phyloP scores from a whole-genome alignment of 73 alveolate genomes.

The Tetrahymena malaccensis region DNA sequence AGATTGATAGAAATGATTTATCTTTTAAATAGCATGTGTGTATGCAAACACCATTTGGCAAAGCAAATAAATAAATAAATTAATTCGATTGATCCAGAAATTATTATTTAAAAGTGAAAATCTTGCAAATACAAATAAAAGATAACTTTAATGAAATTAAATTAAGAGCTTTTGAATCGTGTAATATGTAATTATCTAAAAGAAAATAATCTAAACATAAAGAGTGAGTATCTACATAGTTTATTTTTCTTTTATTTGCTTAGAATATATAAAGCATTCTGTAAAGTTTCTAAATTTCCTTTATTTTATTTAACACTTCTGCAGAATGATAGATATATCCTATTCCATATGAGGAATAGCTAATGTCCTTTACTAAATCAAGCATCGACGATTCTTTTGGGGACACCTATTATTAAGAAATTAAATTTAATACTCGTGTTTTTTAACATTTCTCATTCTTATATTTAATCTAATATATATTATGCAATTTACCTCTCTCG shows the following conservation, averaged over 20 bases:
- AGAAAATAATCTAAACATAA: neutral
- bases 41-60: neutral
- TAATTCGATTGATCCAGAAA: neutral
- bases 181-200: neutral
- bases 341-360: neutral
- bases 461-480: conserved; percentile 17
- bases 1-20: too few species aligned
- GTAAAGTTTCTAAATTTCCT: neutral
- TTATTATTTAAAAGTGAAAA: neutral
- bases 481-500: conserved; percentile 55
- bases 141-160: neutral
- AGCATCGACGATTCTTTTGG: neutral
- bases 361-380: neutral
- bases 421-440: neutral
- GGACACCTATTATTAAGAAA: neutral
- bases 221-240: neutral
- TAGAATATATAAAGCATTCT: neutral
- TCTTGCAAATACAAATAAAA: neutral
- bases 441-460: neutral
- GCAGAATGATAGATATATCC: neutral
- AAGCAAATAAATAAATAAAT: neutral
- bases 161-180: neutral
- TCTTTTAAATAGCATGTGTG: neutral
- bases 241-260: neutral
- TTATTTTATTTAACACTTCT: neutral